Conservation (phyloP, 345 rosid species). For the Brassica carinata region DNA sequence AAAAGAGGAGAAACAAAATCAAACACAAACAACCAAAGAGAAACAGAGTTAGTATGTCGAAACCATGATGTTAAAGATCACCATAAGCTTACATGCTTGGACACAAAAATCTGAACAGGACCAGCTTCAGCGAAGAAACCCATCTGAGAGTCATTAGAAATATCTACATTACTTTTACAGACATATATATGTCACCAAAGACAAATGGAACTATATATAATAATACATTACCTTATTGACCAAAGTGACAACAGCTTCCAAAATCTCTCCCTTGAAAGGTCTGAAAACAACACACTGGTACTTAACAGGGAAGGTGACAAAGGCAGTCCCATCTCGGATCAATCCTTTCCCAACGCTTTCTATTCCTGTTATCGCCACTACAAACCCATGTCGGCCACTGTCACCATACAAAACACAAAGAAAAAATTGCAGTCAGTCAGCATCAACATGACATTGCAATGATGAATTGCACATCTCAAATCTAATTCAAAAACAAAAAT, state of each 20-base stretch:
- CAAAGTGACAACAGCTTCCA: slow-evolving; percentile 93
- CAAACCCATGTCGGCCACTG: slow-evolving; percentile 93
- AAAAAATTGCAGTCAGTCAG: not conserved
- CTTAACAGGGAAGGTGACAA: slow-evolving; percentile 78
- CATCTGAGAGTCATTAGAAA: slow-evolving; percentile 53
- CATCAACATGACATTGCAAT: slow-evolving; percentile 10
- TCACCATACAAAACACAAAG: slow-evolving; percentile 7
- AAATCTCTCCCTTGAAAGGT: slow-evolving; percentile 91
- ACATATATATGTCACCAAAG: not conserved
- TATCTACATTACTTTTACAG: not conserved
- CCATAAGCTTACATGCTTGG: slow-evolving; percentile 72
- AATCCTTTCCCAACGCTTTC: slow-evolving; percentile 84
- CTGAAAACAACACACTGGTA: slow-evolving; percentile 88
- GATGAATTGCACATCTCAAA: not conserved
- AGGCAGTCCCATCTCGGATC: slow-evolving; percentile 90
- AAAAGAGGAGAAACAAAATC: not conserved
- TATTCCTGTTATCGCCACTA: slow-evolving; percentile 85
- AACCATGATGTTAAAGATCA: slow-evolving; percentile 8
- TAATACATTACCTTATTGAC: slow-evolving; percentile 68
- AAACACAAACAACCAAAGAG: not conserved
- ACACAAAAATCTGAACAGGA: slow-evolving; percentile 96
- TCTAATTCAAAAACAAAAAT: not conserved
- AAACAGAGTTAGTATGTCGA: not conserved
- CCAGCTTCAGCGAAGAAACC: slow-evolving; percentile 97
- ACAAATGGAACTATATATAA: not conserved